These are phyloP conservation scores for Claviceps sp. DNA, from an alignment of 2,329 filamentous ascomycete genomes.

Conservation along the genomic window DNA sequence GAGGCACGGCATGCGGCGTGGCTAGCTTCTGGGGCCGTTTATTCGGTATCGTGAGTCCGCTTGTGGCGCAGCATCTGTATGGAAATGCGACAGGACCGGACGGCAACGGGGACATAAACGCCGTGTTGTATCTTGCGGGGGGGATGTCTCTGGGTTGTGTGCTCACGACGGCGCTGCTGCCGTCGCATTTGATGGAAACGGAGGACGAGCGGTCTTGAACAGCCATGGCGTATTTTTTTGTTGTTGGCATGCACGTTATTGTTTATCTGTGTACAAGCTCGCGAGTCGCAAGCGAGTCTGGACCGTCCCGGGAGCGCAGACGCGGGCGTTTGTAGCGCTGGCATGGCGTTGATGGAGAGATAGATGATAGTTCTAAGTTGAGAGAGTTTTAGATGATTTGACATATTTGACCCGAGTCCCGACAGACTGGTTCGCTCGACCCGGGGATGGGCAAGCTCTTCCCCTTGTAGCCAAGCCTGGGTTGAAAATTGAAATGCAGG, in stretches of 20 bases:
- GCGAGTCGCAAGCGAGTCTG: too few relatives aligned
- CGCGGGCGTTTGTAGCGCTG: too few relatives aligned
- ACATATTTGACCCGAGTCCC: too few relatives aligned
- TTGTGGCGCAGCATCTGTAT: constrained; percentile 36
- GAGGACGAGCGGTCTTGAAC: constrained; percentile 15
- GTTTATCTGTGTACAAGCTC: not conserved
- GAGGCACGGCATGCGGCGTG: constrained; percentile 42
- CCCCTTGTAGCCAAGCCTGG: too few relatives aligned
- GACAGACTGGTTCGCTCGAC: too few relatives aligned
- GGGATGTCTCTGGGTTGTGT: constrained; percentile 40
- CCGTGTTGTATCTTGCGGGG: constrained; percentile 41
- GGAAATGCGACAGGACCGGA: constrained; percentile 13
- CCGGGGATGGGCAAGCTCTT: too few relatives aligned
- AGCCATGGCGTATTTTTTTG: not conserved
- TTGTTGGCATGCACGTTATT: not conserved
- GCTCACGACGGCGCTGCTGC: constrained; percentile 34
- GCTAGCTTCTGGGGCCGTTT: constrained; percentile 46
- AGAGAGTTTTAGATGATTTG: too few relatives aligned
- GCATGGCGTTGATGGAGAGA: too few relatives aligned
- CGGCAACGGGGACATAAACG: constrained; percentile 28
- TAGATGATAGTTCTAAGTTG: too few relatives aligned
- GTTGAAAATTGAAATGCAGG: too few relatives aligned
- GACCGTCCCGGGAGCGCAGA: too few relatives aligned
- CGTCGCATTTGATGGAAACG: constrained; percentile 23
- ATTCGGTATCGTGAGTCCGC: constrained; percentile 43